Conservation (phyloP, 768 basidiomycete species). For the Peribolospora baueri region DNA sequence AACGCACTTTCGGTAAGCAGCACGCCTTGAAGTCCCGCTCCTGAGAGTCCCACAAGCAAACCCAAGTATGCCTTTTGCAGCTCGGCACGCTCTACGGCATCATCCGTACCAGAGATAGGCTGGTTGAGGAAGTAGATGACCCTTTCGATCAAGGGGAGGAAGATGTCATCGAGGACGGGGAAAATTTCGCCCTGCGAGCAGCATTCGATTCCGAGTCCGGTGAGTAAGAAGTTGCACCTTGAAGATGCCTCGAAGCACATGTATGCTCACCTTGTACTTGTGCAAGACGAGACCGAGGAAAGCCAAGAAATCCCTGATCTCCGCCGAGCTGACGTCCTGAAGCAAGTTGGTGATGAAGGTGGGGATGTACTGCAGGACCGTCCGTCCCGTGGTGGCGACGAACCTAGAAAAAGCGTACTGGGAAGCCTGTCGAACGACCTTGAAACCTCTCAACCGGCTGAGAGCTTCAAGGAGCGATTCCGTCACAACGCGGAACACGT, state of each 20-base stretch:
- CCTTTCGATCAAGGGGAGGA: conserved; percentile 62
- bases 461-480: conserved; percentile 67
- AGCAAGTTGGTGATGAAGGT: conserved; percentile 74
- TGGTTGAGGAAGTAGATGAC: conserved; percentile 55
- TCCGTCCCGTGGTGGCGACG: conserved; percentile 64
- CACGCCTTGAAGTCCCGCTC: conserved; percentile 52
- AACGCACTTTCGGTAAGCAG: conserved; percentile 65
- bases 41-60: conserved; percentile 56
- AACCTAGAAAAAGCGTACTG: conserved; percentile 84
- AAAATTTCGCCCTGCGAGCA: conserved; percentile 48
- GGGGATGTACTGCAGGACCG: conserved; percentile 65
- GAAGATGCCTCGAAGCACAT: not conserved
- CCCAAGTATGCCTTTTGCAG: conserved; percentile 72
- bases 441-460: conserved; percentile 64
- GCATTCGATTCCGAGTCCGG: not conserved
- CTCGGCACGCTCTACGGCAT: conserved; percentile 45
- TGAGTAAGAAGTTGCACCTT: not conserved
- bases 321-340: conserved; percentile 68
- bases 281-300: conserved; percentile 80
- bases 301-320: conserved; percentile 82
- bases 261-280: conserved; percentile 47
- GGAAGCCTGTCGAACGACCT: conserved; percentile 73
- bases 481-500: conserved; percentile 60
- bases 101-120: conserved; percentile 65
- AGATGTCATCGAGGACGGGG: conserved; percentile 65